A percentile compares a stretch with the other conserved stretches of the same genome.
Evolutionary conservation across 2,329 filamentous ascomycete species (phyloP).

Genomic region (Biscogniauxia mediterranea): DNA sequence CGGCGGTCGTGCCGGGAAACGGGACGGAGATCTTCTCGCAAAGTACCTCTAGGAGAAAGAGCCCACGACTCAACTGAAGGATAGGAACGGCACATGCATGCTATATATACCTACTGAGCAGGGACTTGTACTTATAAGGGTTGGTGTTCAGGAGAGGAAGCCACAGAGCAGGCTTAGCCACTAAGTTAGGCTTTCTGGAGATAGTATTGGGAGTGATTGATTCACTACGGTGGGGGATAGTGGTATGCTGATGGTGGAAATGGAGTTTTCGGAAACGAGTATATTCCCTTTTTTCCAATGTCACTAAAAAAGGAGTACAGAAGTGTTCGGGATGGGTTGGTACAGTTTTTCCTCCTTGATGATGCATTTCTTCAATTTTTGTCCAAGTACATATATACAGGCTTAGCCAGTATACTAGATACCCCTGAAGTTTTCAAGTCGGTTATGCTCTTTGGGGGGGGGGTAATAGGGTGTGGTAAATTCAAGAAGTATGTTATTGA

Average conservation of each 20-base stretch:
- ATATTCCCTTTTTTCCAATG: not conserved
- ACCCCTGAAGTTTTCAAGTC: slow-evolving; percentile 15
- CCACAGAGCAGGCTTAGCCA: not conserved
- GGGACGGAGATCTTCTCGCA: slow-evolving; percentile 41
- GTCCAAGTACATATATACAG: slow-evolving; percentile 9
- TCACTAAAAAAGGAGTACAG: not conserved
- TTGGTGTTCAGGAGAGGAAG: not conserved
- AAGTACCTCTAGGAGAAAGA: slow-evolving; percentile 52
- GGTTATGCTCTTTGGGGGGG: slow-evolving; percentile 1
- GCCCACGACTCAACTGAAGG: slow-evolving; percentile 44
- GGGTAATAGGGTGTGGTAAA: slow-evolving; percentile 3
- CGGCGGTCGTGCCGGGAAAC: slow-evolving; percentile 26
- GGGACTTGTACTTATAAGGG: not conserved
- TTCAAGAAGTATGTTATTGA: not conserved
- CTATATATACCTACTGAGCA: not conserved
- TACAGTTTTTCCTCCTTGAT: slow-evolving; percentile 5
- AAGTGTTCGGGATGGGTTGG: not conserved
- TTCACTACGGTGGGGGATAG: not conserved
- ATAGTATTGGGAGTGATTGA: not conserved
- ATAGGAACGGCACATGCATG: not conserved
- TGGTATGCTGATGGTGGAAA: not conserved
- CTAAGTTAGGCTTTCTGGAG: not conserved
- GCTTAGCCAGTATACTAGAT: slow-evolving; percentile 23
- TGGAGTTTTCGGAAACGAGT: not conserved
- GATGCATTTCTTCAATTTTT: not conserved